These are phyloP conservation scores for Brassica carinata DNA, from an alignment of 345 rosid genomes.

Conservation along the genomic window DNA sequence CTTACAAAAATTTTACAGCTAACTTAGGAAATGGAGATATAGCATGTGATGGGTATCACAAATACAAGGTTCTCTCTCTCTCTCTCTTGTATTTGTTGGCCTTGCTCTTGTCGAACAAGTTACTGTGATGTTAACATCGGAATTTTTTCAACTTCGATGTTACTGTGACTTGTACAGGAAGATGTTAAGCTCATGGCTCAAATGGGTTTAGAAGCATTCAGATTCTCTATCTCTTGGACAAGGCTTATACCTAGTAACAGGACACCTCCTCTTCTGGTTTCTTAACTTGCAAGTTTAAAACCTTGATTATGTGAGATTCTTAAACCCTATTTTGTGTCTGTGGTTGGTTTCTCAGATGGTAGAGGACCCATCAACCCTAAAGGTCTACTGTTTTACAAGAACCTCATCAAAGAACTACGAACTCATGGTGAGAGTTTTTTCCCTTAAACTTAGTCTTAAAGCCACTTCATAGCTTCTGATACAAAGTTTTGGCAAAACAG, in stretches of 20 bases:
- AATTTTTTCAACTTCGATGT: neutral
- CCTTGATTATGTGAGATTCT: neutral
- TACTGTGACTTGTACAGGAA: conserved; percentile 47
- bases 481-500: neutral
- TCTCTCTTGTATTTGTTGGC: neutral
- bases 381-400: conserved; percentile 62
- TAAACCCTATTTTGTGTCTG: neutral
- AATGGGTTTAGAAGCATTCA: conserved; percentile 67
- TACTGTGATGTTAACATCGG: no score
- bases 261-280: neutral
- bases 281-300: neutral
- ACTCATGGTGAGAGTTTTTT: conserved; percentile 43
- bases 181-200: conserved; percentile 80
- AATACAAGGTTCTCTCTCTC: conserved; percentile 51
- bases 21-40: conserved; percentile 51
- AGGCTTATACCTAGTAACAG: conserved; percentile 50
- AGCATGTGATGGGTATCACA: conserved; percentile 66
- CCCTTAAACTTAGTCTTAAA: neutral
- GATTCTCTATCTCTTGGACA: conserved; percentile 84
- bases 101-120: neutral
- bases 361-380: conserved; percentile 64
- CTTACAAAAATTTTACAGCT: neutral
- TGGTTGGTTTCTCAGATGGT: conserved; percentile 48
- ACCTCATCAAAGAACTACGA: conserved; percentile 53
- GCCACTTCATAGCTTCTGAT: neutral